Conservation (phyloP, 495 filamentous ascomycete species). For the Staphylotrichum tortipilum region DNA sequence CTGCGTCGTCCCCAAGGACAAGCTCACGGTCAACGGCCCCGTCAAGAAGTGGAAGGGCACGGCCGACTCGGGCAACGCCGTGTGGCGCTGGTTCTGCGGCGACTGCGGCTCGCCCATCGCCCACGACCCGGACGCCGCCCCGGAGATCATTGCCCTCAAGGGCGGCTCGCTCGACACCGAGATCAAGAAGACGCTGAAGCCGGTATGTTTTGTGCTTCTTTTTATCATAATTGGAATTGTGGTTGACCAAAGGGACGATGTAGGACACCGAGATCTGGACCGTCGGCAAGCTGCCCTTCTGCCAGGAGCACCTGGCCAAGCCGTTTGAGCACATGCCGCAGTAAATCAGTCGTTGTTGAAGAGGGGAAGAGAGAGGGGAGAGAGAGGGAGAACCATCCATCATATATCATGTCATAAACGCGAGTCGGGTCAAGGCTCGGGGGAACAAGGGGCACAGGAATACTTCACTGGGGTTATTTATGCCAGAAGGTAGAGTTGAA, state of each 20-base stretch:
- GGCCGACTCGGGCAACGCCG: conserved; percentile 48
- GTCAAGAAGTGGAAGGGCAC: conserved; percentile 51
- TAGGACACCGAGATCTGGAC: conserved; percentile 64
- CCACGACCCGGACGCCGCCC: conserved; percentile 59
- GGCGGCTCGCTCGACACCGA: conserved; percentile 52
- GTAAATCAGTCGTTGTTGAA: too few species aligned
- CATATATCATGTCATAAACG: too few species aligned
- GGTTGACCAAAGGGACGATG: neutral
- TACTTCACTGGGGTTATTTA: too few species aligned
- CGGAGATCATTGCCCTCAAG: conserved; percentile 61
- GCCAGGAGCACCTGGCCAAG: conserved; percentile 52
- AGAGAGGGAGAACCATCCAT: neutral
- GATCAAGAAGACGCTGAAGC: conserved; percentile 60
- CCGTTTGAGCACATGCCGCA: conserved; percentile 55
- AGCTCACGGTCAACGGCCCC: conserved; percentile 51
- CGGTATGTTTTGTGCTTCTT: conserved; percentile 33
- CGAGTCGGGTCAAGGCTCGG: too few species aligned
- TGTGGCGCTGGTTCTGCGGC: conserved; percentile 60
- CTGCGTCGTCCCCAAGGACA: conserved; percentile 54
- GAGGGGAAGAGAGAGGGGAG: neutral
- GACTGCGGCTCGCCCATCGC: conserved; percentile 63
- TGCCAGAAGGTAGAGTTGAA: too few species aligned
- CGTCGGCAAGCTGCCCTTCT: conserved; percentile 59
- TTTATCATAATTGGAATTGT: neutral
- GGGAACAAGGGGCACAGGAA: too few species aligned